Conservation (phyloP, 2,329 filamentous ascomycete genomes). For the Penicillium polonicum region DNA sequence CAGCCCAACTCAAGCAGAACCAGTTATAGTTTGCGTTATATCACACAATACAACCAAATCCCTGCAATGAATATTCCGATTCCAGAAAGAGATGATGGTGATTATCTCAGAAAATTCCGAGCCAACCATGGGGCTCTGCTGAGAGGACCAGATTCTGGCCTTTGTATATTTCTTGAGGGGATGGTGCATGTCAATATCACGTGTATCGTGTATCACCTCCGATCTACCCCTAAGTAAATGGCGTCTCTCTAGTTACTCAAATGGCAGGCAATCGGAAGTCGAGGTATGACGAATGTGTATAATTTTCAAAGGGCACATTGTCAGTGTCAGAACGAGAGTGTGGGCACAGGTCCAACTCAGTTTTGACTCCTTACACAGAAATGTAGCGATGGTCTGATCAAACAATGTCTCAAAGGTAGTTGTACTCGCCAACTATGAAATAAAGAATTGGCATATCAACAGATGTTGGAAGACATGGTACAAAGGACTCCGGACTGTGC, state of each 20-base stretch:
- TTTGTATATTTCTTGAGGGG: background rate
- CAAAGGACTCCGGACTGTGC: background rate
- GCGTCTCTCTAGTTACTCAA: background rate
- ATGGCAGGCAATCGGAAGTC: background rate
- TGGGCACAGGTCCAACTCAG: background rate
- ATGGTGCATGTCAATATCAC: background rate
- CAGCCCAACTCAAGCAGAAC: background rate
- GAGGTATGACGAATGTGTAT: background rate
- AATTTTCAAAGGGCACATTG: background rate
- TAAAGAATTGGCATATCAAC: background rate
- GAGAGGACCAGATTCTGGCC: background rate
- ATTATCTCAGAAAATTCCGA: background rate
- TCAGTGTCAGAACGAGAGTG: background rate
- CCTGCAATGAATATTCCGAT: background rate
- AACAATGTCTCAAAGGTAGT: background rate
- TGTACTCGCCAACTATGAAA: background rate
- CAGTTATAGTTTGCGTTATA: background rate
- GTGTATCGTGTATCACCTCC: background rate
- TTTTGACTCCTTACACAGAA: background rate
- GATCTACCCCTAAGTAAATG: background rate
- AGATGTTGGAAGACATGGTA: background rate
- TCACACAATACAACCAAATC: background rate
- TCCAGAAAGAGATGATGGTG: background rate
- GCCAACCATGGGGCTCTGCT: background rate
- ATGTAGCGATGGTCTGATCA: background rate